Conservation (phyloP, 2,329 filamentous ascomycete species). For the Claviceps maximensis region DNA sequence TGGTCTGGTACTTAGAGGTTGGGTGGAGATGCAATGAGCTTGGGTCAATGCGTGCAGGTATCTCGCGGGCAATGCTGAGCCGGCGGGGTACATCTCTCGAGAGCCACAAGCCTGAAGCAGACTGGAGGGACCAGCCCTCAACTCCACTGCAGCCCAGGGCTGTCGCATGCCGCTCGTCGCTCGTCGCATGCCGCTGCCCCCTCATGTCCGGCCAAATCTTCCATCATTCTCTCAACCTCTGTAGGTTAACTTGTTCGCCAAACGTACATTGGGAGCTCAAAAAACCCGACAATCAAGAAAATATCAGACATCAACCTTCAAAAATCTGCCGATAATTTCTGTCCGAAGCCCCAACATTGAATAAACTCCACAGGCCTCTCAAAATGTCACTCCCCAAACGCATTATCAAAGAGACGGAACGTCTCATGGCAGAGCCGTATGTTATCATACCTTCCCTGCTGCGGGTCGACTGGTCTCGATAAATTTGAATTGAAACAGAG, state of each 20-base stretch:
- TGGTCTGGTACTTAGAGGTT: no score
- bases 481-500: background rate
- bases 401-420: slow-evolving; percentile 97
- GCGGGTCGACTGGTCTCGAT: slow-evolving; percentile 3
- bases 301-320: background rate
- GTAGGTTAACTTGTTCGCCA: background rate
- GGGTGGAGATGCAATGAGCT: background rate
- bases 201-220: slow-evolving; percentile 3
- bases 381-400: slow-evolving; percentile 76
- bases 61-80: background rate
- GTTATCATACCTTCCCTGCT: slow-evolving; percentile 19
- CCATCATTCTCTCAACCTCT: background rate
- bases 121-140: background rate
- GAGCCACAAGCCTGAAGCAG: background rate
- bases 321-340: background rate
- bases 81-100: background rate
- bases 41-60: slow-evolving; percentile 2
- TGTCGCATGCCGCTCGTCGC: slow-evolving; percentile 7
- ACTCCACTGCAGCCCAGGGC: background rate
- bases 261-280: background rate
- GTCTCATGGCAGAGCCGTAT: slow-evolving; percentile 91
- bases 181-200: slow-evolving; percentile 6
- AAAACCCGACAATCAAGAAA: background rate
- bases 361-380: background rate
- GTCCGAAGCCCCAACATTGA: background rate